Evolutionary conservation across 805 yeast genomes (phyloP).

Genomic region (Dipodascopsis uninucleata): DNA sequence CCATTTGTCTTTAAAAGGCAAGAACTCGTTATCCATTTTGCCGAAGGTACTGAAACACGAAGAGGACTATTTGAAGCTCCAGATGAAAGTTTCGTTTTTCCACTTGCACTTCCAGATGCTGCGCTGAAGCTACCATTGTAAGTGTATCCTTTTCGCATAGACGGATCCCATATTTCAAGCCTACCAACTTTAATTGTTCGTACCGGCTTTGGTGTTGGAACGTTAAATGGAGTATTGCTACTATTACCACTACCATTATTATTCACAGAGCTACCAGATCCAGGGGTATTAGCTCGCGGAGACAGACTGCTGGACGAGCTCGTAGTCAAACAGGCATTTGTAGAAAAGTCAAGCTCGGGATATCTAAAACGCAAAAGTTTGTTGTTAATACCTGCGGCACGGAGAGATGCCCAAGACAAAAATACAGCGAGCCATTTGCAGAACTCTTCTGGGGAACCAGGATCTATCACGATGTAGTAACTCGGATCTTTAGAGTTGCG

Average conservation of each 20-base stretch:
- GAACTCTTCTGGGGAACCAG: constrained; percentile 17
- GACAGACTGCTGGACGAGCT: not conserved
- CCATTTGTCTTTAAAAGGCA: constrained; percentile 24
- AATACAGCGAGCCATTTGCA: constrained; percentile 22
- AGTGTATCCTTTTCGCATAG: no score
- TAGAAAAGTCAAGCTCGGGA: constrained; percentile 15
- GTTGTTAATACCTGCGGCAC: constrained; percentile 21
- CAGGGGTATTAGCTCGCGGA: not conserved
- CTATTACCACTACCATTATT: no score
- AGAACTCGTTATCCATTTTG: constrained; percentile 16
- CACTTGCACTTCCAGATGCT: not conserved
- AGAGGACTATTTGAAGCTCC: no score
- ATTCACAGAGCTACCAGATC: no score
- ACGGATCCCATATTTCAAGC: constrained; percentile 24
- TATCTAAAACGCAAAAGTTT: constrained; percentile 22
- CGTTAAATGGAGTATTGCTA: no score
- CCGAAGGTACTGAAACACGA: not conserved
- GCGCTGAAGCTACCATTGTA: no score
- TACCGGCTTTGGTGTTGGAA: not conserved
- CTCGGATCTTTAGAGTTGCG: constrained; percentile 15
- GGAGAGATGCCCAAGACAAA: constrained; percentile 24
- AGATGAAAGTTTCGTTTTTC: constrained; percentile 4
- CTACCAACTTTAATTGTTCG: constrained; percentile 25
- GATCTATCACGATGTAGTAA: constrained; percentile 13
- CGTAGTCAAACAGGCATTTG: not conserved